phyloP scores from a whole-genome alignment of 2,329 filamentous ascomycete genomes.

The Waltergamsia citrina region DNA sequence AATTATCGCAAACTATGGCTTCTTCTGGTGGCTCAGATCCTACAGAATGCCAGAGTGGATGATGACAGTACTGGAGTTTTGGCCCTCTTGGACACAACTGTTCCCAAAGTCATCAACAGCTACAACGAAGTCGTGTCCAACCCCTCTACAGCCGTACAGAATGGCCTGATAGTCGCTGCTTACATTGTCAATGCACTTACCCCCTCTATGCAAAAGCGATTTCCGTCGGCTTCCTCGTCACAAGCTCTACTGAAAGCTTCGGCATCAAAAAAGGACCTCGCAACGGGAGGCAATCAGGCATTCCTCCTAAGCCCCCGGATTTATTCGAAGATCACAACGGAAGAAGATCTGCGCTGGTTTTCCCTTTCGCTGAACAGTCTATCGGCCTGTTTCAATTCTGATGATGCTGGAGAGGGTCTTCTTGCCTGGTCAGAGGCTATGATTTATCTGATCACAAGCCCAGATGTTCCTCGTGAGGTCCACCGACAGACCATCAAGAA shows the following conservation, averaged over 20 bases:
- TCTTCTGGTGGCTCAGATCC: conserved; percentile 56
- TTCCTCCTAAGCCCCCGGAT: conserved; percentile 78
- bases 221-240: conserved; percentile 40
- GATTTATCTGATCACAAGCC: conserved; percentile 66
- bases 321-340: conserved; percentile 66
- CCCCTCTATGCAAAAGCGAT: conserved; percentile 40
- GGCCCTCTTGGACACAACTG: conserved; percentile 43
- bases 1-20: conserved; percentile 74
- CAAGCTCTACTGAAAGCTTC: conserved; percentile 45
- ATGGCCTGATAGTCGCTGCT: conserved; percentile 69
- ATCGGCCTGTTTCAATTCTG: conserved; percentile 42
- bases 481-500: conserved; percentile 53
- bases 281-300: conserved; percentile 70
- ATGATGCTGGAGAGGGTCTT: conserved; percentile 37
- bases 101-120: conserved; percentile 51
- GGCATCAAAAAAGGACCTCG: conserved; percentile 56
- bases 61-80: too few relatives aligned
- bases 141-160: conserved; percentile 70
- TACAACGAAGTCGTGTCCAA: conserved; percentile 75
- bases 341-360: conserved; percentile 74
- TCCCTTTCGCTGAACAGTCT: conserved; percentile 58
- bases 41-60: conserved; percentile 31
- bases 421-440: conserved; percentile 76
- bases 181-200: conserved; percentile 64
- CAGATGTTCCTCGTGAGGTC: conserved; percentile 48